Percentiles rank a stretch among this genome's conserved stretches.
Evolutionary conservation across 2,329 filamentous ascomycete genomes (phyloP).

Genomic region (Piedraia hortae): DNA sequence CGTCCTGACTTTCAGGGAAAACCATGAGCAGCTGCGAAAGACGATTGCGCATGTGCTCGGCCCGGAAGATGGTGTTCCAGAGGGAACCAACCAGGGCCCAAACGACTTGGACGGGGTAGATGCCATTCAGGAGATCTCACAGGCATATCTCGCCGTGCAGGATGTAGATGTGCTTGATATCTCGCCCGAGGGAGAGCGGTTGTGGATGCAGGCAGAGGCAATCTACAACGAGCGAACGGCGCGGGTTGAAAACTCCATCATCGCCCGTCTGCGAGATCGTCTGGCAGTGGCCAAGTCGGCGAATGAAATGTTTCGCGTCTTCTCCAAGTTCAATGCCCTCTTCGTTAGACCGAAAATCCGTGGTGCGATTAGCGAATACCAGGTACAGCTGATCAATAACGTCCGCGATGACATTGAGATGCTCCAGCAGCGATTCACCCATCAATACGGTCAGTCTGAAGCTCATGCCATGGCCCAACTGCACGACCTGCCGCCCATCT

Average conservation of each 20-base stretch:
- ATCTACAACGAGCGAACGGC: constrained; percentile 94
- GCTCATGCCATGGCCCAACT: constrained; percentile 95
- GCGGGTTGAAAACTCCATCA: constrained; percentile 95
- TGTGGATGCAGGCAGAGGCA: constrained; percentile 83
- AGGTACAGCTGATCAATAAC: constrained; percentile 91
- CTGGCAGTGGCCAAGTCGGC: constrained; percentile 88
- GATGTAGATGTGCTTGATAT: constrained; percentile 92
- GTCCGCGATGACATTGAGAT: constrained; percentile 88
- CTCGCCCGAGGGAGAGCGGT: constrained; percentile 60
- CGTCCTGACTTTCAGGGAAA: constrained; percentile 78
- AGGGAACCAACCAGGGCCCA: no score
- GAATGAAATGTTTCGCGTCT: constrained; percentile 98
- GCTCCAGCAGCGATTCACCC: constrained; percentile 91
- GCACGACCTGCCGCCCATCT: constrained; percentile 81
- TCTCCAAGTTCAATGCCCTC: constrained; percentile 97
- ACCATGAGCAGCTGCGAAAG: constrained; percentile 87
- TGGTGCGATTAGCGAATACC: constrained; percentile 90
- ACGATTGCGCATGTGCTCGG: constrained; percentile 95
- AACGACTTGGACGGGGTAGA: constrained; percentile 38
- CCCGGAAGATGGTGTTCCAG: constrained; percentile 26
- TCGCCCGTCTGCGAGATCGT: constrained; percentile 71
- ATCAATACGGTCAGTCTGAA: constrained; percentile 94
- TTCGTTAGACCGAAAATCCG: constrained; percentile 98
- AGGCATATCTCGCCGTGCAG: constrained; percentile 79
- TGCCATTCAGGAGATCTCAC: constrained; percentile 81